A percentile compares a stretch with the other conserved stretches of the same genome.
Evolutionary conservation across 768 basidiomycete genomes (phyloP).

Genomic region (Lentinula detonsa): DNA sequence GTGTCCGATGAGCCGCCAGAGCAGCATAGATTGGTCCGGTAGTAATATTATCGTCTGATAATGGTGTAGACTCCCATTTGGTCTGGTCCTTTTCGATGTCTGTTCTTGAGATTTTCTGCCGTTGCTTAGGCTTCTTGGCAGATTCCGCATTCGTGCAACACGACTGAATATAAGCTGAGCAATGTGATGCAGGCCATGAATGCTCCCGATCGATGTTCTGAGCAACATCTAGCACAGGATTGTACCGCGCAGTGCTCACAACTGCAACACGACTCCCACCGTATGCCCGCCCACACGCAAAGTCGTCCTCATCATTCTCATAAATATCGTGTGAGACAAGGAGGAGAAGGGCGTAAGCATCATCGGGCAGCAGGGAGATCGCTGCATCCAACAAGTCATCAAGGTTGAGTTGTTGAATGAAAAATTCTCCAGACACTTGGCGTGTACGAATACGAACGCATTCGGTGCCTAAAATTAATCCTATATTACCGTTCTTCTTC

Average conservation of each 20-base stretch:
- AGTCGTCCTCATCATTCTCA: constrained; percentile 28
- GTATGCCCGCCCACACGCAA: constrained; percentile 33
- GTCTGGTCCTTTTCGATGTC: background rate
- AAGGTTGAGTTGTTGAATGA: constrained; percentile 26
- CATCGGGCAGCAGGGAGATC: constrained; percentile 24
- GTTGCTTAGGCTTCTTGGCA: constrained; percentile 7
- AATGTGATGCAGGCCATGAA: constrained; percentile 32
- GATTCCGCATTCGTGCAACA: constrained; percentile 10
- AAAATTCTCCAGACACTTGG: constrained; percentile 17
- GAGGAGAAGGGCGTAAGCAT: constrained; percentile 28
- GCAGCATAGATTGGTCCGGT: constrained; percentile 16
- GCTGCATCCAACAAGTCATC: constrained; percentile 31
- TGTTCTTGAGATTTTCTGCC: constrained; percentile 7
- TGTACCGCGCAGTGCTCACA: constrained; percentile 28
- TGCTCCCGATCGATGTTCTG: constrained; percentile 24
- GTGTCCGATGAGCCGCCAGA: constrained; percentile 10
- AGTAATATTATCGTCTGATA: background rate
- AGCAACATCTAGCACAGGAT: constrained; percentile 23
- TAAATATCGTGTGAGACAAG: constrained; percentile 29
- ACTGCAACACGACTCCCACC: constrained; percentile 33
- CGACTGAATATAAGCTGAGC: constrained; percentile 18
- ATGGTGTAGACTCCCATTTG: background rate
- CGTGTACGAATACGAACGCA: constrained; percentile 25
- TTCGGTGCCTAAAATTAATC: constrained; percentile 23
- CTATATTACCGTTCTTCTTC: constrained; percentile 21